phyloP scores from a whole-genome alignment of 1,139 yeast species.

The Meyerozyma sp. region DNA sequence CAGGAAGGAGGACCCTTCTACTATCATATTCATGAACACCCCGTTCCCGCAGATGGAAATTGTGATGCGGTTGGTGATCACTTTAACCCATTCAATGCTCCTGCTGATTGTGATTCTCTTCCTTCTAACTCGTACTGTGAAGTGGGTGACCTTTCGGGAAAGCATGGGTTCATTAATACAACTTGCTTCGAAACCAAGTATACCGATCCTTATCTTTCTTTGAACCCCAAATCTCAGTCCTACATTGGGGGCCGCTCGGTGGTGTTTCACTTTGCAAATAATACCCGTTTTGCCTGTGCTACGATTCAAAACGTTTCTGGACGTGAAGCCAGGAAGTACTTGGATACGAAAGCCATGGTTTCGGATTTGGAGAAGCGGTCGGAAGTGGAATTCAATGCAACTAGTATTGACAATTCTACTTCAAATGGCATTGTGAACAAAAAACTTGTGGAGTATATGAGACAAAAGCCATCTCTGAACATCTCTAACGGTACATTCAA shows the following conservation, averaged over 20 bases:
- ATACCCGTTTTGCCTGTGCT: constrained; percentile 54
- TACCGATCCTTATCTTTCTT: constrained; percentile 49
- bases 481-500: not conserved
- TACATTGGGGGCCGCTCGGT: constrained; percentile 49
- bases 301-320: constrained; percentile 23
- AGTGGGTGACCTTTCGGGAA: constrained; percentile 61
- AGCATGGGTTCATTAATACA: constrained; percentile 54
- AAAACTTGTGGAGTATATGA: not conserved
- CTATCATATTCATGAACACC: constrained; percentile 51
- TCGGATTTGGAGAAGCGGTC: not conserved
- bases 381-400: no score
- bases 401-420: no score
- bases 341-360: not conserved
- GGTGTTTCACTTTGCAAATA: constrained; percentile 46
- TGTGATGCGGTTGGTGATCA: constrained; percentile 49
- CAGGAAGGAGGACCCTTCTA: constrained; percentile 51
- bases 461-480: not conserved
- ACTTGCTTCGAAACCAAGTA: constrained; percentile 51
- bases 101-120: constrained; percentile 37
- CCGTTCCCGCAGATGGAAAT: constrained; percentile 37
- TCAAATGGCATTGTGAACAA: not conserved
- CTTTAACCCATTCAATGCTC: constrained; percentile 50
- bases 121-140: constrained; percentile 49
- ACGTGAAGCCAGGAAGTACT: not conserved
- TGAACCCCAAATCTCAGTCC: constrained; percentile 41